Evolutionary conservation across 2,329 filamentous ascomycete genomes (phyloP).

Genomic region (Hypoxylon sp.): DNA sequence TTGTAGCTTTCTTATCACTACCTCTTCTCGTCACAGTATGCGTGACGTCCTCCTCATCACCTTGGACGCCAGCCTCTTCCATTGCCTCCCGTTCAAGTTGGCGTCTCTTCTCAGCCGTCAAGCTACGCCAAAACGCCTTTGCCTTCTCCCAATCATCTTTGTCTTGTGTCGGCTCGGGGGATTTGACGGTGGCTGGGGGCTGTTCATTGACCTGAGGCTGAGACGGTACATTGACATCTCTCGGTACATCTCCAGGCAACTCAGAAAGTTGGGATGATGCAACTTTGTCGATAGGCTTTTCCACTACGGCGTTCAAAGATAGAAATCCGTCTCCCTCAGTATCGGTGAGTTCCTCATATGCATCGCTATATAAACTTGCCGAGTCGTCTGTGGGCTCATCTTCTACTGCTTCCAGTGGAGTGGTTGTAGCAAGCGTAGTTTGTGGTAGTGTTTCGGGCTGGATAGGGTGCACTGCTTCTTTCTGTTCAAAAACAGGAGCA

Average conservation of each 20-base stretch:
- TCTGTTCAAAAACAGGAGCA: constrained; percentile 49
- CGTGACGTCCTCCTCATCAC: constrained; percentile 59
- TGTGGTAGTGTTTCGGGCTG: constrained; percentile 47
- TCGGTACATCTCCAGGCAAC: constrained; percentile 22
- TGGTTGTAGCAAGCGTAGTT: constrained; percentile 54
- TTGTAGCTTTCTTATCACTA: constrained; percentile 58
- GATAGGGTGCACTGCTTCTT: constrained; percentile 38
- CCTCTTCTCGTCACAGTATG: constrained; percentile 50
- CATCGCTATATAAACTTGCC: constrained; percentile 78
- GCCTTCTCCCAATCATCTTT: constrained; percentile 76
- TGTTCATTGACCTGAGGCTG: constrained; percentile 34
- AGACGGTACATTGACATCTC: constrained; percentile 27
- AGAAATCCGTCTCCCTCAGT: constrained; percentile 76
- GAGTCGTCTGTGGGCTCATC: constrained; percentile 58
- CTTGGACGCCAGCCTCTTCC: constrained; percentile 67
- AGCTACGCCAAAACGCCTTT: constrained; percentile 78
- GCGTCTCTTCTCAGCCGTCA: constrained; percentile 74
- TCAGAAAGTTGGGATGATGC: constrained; percentile 53
- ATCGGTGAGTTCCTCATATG: constrained; percentile 80
- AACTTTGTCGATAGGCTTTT: constrained; percentile 69
- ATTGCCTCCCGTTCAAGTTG: constrained; percentile 72
- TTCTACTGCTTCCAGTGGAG: constrained; percentile 49
- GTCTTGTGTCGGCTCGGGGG: constrained; percentile 18
- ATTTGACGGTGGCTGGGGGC: constrained; percentile 13
- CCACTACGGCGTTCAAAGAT: constrained; percentile 80